Evolutionary conservation across 2,329 filamentous ascomycete species (phyloP), one percentile per base, ranked within the genome.

Genomic region (Falciphora oryzae): DNA sequence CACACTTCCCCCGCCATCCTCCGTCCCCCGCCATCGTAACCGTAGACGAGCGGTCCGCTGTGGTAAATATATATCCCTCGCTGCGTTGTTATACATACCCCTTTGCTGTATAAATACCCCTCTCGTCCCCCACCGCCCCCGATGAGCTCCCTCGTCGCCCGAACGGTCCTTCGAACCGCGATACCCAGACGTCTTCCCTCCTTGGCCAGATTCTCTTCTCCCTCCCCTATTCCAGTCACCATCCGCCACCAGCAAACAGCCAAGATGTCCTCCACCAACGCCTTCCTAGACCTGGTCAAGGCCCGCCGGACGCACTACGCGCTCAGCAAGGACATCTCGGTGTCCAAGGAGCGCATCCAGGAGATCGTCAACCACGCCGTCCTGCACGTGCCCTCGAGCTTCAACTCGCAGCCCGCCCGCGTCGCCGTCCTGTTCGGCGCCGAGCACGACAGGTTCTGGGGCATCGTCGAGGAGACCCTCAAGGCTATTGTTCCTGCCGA

Each of bases 391-490:
- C 93, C 93, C 57, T 89, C 86, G 63, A 87, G 89, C 68, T 97
- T 97, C 88, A 97, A 97, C 86, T 90, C 87, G 57, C 93, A 97
- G 81, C 87, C 87, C 70, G 89, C 91, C 69, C 89, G 93, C 66
- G 79, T 90, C 65, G 84, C 96, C 61, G 84, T 97, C 63, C 85
- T 97, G 64, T 83, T 95, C 72, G 89, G 90, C 72, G 85, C 84
- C 67, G 90, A 97, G 77, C 93, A 97, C 81, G 88, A 93, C 71
- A 89, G 90, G 80, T 86, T 96, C 70, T 97, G 93, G 94, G 88
- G 92, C 74, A 81, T 92, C 66, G 83, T 87, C 64, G 77, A 80
- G 66, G 85, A 88, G 32, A 78, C 83, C 63, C 81, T 94, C 65
- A 87, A 89, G 79, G 80, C 81, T 28, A 84, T 93, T 66, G 87